These are phyloP conservation scores for Globisporangium canariense DNA, from an alignment of 352 stramenopile species.

Conservation along the genomic window DNA sequence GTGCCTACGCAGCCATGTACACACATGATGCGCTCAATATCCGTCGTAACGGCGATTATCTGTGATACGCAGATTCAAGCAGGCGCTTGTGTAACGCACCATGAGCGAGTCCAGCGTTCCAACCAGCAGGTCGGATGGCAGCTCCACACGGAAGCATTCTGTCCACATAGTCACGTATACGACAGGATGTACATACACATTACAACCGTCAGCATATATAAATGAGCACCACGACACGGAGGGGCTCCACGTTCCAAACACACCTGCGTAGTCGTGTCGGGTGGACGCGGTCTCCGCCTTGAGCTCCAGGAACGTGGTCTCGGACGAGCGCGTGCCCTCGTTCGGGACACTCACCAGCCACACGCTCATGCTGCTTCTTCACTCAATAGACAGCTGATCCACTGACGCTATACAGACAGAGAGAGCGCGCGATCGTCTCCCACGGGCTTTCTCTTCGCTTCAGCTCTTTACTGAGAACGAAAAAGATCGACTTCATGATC, in stretches of 20 bases:
- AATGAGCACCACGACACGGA: neutral
- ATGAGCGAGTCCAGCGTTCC: slow-evolving; percentile 98
- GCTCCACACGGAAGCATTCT: slow-evolving; percentile 84
- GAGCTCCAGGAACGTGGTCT: slow-evolving; percentile 83
- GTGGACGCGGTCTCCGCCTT: slow-evolving; percentile 82
- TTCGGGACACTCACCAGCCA: slow-evolving; percentile 86
- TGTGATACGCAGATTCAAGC: neutral
- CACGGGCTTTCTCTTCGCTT: slow-evolving; percentile 7
- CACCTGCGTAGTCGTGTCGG: slow-evolving; percentile 67
- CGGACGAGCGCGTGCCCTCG: slow-evolving; percentile 72
- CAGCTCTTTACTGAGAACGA: slow-evolving; percentile 11
- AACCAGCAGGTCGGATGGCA: slow-evolving; percentile 94
- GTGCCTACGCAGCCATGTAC: slow-evolving; percentile 28
- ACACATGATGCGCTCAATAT: neutral
- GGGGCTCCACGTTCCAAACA: neutral
- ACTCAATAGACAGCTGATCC: neutral
- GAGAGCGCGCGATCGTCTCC: slow-evolving; percentile 5
- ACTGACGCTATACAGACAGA: slow-evolving; percentile 5
- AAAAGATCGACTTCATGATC: slow-evolving; percentile 18
- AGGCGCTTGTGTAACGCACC: slow-evolving; percentile 30
- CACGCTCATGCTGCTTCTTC: slow-evolving; percentile 29
- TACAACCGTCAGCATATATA: neutral
- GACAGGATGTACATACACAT: neutral
- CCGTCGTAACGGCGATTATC: neutral
- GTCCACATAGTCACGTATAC: neutral